phyloP scores from a whole-genome alignment of 2,329 filamentous ascomycete genomes.

The Xylaria sp. region DNA sequence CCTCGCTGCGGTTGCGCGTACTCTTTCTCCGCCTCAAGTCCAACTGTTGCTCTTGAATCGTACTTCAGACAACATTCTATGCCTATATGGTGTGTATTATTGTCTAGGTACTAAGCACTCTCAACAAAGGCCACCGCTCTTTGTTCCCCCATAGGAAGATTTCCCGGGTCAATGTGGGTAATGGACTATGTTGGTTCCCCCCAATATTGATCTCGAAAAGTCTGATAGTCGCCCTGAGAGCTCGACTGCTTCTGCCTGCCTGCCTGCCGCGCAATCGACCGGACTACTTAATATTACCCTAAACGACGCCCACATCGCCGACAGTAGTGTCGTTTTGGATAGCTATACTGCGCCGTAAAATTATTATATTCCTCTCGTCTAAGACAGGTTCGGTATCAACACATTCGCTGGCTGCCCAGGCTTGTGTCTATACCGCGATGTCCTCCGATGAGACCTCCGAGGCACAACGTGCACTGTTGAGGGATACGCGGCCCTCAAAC shows the following conservation, averaged over 20 bases:
- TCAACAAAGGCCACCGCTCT: conserved; percentile 34
- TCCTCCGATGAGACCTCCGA: conserved; percentile 52
- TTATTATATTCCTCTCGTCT: conserved; percentile 51
- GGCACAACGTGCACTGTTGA: conserved; percentile 52
- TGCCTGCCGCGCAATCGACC: conserved; percentile 48
- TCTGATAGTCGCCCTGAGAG: conserved; percentile 48
- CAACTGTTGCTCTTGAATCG: background rate
- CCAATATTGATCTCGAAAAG: conserved; percentile 41
- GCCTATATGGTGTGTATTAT: conserved; percentile 2
- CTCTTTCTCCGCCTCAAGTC: conserved; percentile 4
- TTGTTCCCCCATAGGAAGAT: conserved; percentile 51
- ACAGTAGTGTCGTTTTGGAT: conserved; percentile 56
- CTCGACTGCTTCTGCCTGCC: conserved; percentile 40
- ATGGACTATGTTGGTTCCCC: conserved; percentile 4
- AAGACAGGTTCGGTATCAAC: conserved; percentile 41
- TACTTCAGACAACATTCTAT: conserved; percentile 1
- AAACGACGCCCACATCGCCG: conserved; percentile 52
- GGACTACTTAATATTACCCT: conserved; percentile 54
- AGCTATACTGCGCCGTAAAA: conserved; percentile 57
- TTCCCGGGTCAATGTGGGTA: conserved; percentile 8
- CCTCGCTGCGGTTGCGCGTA: conserved; percentile 13
- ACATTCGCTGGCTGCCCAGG: conserved; percentile 43
- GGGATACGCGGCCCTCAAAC: conserved; percentile 49
- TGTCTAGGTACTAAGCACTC: background rate
- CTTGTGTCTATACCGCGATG: conserved; percentile 48